Evolutionary conservation across 441 rosid genomes (phyloP).

Genomic region (Cnidoscolus chayamansa): DNA sequence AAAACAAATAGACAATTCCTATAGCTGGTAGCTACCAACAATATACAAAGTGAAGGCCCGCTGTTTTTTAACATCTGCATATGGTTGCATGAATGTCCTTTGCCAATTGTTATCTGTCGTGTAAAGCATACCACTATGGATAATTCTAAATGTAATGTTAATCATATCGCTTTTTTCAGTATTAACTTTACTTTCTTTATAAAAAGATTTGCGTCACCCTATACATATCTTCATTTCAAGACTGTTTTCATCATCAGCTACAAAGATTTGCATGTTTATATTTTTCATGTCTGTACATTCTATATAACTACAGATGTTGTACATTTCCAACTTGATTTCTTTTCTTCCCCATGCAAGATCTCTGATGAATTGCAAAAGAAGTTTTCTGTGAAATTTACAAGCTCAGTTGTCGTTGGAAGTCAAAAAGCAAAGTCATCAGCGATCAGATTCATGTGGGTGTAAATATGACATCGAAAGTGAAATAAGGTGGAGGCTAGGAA

Average conservation of each 20-base stretch:
- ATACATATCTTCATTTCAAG: too few relatives aligned
- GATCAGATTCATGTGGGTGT: not conserved
- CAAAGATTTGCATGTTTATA: too few relatives aligned
- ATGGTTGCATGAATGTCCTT: conserved; percentile 8
- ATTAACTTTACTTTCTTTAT: conserved; percentile 3
- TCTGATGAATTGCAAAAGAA: not conserved
- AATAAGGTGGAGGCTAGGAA: not conserved
- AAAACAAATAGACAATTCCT: conserved; percentile 2
- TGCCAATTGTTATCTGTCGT: conserved; percentile 42
- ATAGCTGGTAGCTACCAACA: too few relatives aligned
- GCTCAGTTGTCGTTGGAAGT: conserved; percentile 5
- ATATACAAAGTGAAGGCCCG: too few relatives aligned
- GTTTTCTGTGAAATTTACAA: not conserved
- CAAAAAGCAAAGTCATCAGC: conserved; percentile 6
- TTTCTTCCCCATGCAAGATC: not conserved
- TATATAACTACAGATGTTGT: too few relatives aligned
- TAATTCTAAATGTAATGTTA: conserved; percentile 18
- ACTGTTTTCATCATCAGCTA: too few relatives aligned
- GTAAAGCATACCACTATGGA: conserved; percentile 38
- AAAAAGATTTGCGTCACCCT: conserved; percentile 31
- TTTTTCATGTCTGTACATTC: too few relatives aligned
- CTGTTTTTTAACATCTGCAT: not conserved
- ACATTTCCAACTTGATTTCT: not conserved
- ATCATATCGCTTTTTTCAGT: not conserved
- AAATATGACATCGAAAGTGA: conserved; percentile 18